These are phyloP conservation scores for Violaceomyces palustris DNA, from an alignment of 1,284 basidiomycete species.

Conservation along the genomic window DNA sequence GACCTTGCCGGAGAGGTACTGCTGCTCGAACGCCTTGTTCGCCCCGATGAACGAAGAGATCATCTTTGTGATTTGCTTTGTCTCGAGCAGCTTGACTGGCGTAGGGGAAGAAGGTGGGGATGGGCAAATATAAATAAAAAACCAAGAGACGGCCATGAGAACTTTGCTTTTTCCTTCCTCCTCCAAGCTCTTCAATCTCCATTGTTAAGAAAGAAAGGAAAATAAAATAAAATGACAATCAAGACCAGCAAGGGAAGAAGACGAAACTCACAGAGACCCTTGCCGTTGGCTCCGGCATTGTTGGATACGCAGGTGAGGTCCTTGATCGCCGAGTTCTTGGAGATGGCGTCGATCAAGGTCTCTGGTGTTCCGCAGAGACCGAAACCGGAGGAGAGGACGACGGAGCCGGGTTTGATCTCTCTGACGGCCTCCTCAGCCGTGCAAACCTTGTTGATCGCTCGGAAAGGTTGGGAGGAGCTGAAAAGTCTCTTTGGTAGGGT, in stretches of 20 bases:
- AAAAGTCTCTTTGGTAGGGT: no score
- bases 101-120: neutral
- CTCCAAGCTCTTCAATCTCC: no score
- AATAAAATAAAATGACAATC: no score
- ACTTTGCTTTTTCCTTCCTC: no score
- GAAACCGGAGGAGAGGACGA: constrained; percentile 46
- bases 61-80: constrained; percentile 41
- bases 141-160: no score
- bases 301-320: constrained; percentile 46
- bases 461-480: neutral
- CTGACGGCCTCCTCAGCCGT: constrained; percentile 43
- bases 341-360: constrained; percentile 45
- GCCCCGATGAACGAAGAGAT: constrained; percentile 49
- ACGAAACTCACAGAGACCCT: constrained; percentile 33
- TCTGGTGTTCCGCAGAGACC: constrained; percentile 51
- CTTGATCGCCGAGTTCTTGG: constrained; percentile 29
- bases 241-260: no score
- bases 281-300: constrained; percentile 48
- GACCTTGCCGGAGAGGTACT: constrained; percentile 47
- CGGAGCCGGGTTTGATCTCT: constrained; percentile 40
- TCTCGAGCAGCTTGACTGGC: constrained; percentile 31
- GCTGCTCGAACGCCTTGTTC: constrained; percentile 48
- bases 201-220: no score
- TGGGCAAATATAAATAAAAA: no score
- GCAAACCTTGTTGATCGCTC: constrained; percentile 26